A percentile compares a stretch with the other conserved stretches of the same genome.
These are phyloP conservation scores for Dothistroma septosporum DNA, from an alignment of 2,329 filamentous ascomycete genomes.

Conservation along the genomic window DNA sequence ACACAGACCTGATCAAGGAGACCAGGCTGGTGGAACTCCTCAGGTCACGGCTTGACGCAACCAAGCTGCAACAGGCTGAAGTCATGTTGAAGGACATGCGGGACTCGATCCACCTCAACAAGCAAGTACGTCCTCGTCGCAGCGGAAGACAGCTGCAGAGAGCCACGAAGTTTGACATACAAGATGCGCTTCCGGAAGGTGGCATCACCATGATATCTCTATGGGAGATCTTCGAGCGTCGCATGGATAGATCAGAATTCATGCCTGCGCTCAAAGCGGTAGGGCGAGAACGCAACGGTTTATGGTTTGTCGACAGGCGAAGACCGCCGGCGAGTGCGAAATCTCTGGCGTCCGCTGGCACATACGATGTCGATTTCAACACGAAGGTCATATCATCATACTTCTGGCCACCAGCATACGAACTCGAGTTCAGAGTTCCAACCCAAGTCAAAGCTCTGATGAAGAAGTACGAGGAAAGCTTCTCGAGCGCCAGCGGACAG, in stretches of 20 bases:
- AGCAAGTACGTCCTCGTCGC: slow-evolving; percentile 29
- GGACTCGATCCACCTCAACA: slow-evolving; percentile 66
- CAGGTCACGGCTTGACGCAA: slow-evolving; percentile 83
- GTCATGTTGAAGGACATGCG: slow-evolving; percentile 95
- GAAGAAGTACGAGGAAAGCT: slow-evolving; percentile 66
- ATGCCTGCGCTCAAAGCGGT: slow-evolving; percentile 27
- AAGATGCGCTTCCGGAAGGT: slow-evolving; percentile 34
- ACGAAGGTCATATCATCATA: slow-evolving; percentile 79
- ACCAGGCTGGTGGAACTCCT: slow-evolving; percentile 79
- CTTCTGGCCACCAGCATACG: slow-evolving; percentile 83
- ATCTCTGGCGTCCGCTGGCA: slow-evolving; percentile 1
- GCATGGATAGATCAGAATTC: slow-evolving; percentile 28
- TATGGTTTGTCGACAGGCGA: slow-evolving; percentile 30
- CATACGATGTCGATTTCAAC: slow-evolving; percentile 14
- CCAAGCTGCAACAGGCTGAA: slow-evolving; percentile 83
- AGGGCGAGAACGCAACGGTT: slow-evolving; percentile 26
- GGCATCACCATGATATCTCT: slow-evolving; percentile 35
- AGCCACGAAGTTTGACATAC: slow-evolving; percentile 32
- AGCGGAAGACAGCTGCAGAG: slow-evolving; percentile 8
- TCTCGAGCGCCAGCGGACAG: slow-evolving; percentile 73
- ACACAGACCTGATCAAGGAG: slow-evolving; percentile 68
- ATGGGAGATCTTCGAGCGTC: slow-evolving; percentile 26
- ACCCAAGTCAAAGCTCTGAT: slow-evolving; percentile 57
- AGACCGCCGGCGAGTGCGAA: slow-evolving; percentile 19
- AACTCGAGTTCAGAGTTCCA: slow-evolving; percentile 65